Conservation (phyloP, 2,329 filamentous ascomycete species). For the Ceratocystis diversiconidia region DNA sequence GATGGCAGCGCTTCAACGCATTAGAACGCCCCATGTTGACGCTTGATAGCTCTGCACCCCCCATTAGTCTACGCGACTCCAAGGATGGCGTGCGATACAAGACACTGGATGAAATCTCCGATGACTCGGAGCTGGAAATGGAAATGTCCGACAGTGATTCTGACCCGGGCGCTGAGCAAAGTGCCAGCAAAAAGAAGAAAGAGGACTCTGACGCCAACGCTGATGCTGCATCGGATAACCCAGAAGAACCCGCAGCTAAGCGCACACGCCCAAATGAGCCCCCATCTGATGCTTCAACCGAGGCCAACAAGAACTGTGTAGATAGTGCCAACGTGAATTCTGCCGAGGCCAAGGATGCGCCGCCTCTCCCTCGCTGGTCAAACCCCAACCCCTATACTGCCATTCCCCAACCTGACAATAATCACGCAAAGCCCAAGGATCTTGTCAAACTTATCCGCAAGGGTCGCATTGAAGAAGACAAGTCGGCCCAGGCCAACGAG, state of each 20-base stretch:
- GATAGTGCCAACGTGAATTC: neutral
- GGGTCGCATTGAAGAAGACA: slow-evolving; percentile 51
- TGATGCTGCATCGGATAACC: slow-evolving; percentile 20
- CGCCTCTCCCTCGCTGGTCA: slow-evolving; percentile 60
- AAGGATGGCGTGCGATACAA: slow-evolving; percentile 38
- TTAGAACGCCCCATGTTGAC: slow-evolving; percentile 38
- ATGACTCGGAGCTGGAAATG: slow-evolving; percentile 51
- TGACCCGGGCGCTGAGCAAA: slow-evolving; percentile 19
- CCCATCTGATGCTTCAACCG: slow-evolving; percentile 27
- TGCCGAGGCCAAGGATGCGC: neutral
- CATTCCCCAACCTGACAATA: slow-evolving; percentile 56
- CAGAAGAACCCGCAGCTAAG: slow-evolving; percentile 29
- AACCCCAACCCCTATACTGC: slow-evolving; percentile 91
- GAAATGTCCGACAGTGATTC: slow-evolving; percentile 42
- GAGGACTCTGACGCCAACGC: neutral
- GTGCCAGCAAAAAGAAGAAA: neutral
- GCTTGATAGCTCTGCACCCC: slow-evolving; percentile 29
- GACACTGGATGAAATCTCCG: slow-evolving; percentile 43
- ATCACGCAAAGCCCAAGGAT: slow-evolving; percentile 61
- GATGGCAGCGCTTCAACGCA: slow-evolving; percentile 27
- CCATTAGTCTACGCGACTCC: slow-evolving; percentile 34
- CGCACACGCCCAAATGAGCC: slow-evolving; percentile 28
- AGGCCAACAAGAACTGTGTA: neutral
- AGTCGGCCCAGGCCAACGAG: slow-evolving; percentile 39
- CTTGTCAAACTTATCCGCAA: slow-evolving; percentile 87